Evolutionary conservation across 1,139 yeast species (phyloP), one percentile per base, ranked within the genome.

Genomic region (Kurtzmaniella quercitrusa): DNA sequence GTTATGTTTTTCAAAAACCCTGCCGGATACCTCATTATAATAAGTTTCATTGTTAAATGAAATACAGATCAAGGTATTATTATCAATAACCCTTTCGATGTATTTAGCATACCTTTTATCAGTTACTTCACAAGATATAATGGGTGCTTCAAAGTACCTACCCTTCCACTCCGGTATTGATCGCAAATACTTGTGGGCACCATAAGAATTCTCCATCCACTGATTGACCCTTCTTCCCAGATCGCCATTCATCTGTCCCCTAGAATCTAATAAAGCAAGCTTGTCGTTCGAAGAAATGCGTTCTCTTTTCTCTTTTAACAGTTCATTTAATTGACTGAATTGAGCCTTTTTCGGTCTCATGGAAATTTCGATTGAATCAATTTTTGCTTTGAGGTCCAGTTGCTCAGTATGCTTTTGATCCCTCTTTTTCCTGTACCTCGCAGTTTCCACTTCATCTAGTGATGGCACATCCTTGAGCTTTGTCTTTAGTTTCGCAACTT

Each of bases 131-230:
- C 94, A 70, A 0, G 86, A 72, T 33, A 88, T 68, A n/a, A 82
- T 66, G 0, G 97, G 94, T 2, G 96, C 94, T 54, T 85, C 95
- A 49, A 69, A 78, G 43, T 85, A 80, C 8, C 57, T 57, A 0
- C 63, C 63, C 34, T 62, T 56, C 40, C 76, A 66, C 14, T 66
- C 59, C 1, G 54, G 45, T 18, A 55, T 47, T n/a, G 52, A 48
- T 38, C 77, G 54, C 17, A 72, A 55, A 20, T 52, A 50, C 16
- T 50, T 50, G 45, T 68, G 76, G 0, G 67, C 67, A 8, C 54
- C 52, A 43, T 59, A 63, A 0, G 74, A 56, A 39, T 59, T 60
- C 20, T 58, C 65, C 43, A 61, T 52, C 36, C 65, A 61, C 49
- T 26, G 60, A 61, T 34, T 55, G 9, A 11, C 16, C 20, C 37